Evolutionary conservation across 75 land plant genomes (phyloP).

Genomic region (Cupressus sempervirens): DNA sequence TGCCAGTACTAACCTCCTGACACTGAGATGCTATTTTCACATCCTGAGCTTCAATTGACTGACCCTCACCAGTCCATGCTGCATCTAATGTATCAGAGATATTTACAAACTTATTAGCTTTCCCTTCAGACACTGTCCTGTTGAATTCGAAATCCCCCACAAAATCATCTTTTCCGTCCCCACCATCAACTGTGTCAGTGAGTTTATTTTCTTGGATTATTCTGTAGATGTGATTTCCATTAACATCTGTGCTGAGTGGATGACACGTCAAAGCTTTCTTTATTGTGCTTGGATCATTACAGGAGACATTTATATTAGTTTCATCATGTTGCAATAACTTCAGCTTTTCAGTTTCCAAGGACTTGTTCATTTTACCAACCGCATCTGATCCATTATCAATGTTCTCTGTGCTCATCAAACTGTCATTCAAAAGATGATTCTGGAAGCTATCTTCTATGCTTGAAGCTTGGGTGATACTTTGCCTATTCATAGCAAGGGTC

Average conservation of each 20-base stretch:
- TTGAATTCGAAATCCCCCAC: constrained; percentile 30
- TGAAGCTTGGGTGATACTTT: not conserved
- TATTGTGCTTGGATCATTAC: not conserved
- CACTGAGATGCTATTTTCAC: constrained; percentile 22
- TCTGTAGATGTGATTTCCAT: not conserved
- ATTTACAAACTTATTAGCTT: constrained; percentile 31
- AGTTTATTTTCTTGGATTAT: not conserved
- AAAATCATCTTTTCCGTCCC: constrained; percentile 16
- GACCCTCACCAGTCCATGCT: constrained; percentile 68
- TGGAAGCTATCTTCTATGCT: not conserved
- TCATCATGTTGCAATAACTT: not conserved
- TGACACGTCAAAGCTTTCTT: not conserved
- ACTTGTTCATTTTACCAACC: not conserved
- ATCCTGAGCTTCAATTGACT: constrained; percentile 20
- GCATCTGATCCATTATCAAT: not conserved
- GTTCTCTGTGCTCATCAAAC: not conserved
- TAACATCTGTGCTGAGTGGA: not conserved
- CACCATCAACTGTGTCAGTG: not conserved
- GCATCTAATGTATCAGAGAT: constrained; percentile 71
- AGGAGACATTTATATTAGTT: constrained; percentile 2
- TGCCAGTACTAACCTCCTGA: constrained; percentile 18
- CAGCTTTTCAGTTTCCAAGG: not conserved
- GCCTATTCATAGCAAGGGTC: not conserved
- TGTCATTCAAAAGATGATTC: not conserved
- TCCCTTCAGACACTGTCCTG: constrained; percentile 49